Evolutionary conservation across 1,284 basidiomycete genomes (phyloP).

Genomic region (Leccinum pachyderme): DNA sequence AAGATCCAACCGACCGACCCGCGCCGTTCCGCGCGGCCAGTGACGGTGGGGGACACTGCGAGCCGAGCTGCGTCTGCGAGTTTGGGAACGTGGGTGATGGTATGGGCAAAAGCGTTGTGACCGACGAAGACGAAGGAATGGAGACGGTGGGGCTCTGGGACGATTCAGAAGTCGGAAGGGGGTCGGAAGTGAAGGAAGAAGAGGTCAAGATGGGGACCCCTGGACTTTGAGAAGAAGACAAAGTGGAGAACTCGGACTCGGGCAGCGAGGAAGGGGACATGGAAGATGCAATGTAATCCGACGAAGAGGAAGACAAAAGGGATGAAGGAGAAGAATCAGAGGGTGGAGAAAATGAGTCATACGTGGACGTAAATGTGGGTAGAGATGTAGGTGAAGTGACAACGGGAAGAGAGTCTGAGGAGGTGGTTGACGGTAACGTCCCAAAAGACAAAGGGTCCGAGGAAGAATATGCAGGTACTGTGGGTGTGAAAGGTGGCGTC

Average conservation of each 20-base stretch:
- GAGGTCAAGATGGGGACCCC: neutral
- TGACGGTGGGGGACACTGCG: slow-evolving; percentile 25
- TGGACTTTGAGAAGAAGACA: neutral
- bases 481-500: neutral
- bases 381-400: neutral
- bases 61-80: slow-evolving; percentile 21
- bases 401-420: neutral
- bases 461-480: neutral
- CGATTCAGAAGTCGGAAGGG: neutral
- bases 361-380: neutral
- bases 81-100: slow-evolving; percentile 2
- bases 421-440: neutral
- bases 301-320: neutral
- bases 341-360: slow-evolving; percentile 1
- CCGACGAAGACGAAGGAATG: neutral
- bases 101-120: neutral
- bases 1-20: neutral
- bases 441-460: neutral
- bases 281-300: neutral
- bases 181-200: neutral
- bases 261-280: neutral
- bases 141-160: neutral
- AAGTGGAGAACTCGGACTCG: neutral
- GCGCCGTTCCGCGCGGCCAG: slow-evolving; percentile 4
- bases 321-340: neutral